A percentile compares a stretch with the other conserved stretches of the same genome.
Conservation (phyloP, 202 grass and related monocot species). For the Sporobolus alterniflorus region DNA sequence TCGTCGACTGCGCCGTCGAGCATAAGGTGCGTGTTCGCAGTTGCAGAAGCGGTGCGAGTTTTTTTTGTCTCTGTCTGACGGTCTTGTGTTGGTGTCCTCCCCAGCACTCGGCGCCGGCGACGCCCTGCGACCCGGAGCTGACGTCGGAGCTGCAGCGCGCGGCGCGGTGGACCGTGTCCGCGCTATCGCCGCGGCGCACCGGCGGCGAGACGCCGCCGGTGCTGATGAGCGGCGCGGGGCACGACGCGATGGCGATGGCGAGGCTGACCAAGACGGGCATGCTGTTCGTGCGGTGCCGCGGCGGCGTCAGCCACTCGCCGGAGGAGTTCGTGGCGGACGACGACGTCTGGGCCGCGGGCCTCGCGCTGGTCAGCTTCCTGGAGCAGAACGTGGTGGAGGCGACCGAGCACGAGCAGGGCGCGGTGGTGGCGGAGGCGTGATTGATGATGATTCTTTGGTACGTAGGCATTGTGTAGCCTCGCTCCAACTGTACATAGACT, state of each 20-base stretch:
- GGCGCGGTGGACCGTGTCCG: constrained; percentile 41
- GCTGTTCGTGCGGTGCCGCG: constrained; percentile 87
- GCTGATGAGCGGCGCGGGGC: constrained; percentile 97
- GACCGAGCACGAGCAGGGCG: constrained; percentile 39
- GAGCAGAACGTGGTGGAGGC: constrained; percentile 44
- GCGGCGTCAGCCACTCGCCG: constrained; percentile 90
- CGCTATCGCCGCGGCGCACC: neutral
- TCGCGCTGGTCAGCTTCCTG: constrained; percentile 74
- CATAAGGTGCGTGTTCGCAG: constrained; percentile 53
- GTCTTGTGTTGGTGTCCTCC: neutral
- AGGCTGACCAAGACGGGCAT: constrained; percentile 85
- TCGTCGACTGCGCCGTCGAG: constrained; percentile 79
- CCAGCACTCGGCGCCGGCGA: constrained; percentile 78
- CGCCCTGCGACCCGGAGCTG: constrained; percentile 67
- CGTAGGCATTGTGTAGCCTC: neutral
- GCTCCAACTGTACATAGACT: constrained; percentile 53
- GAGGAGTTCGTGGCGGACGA: constrained; percentile 81
- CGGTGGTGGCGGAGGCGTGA: constrained; percentile 9
- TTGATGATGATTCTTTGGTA: constrained; percentile 18
- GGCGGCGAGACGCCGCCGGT: constrained; percentile 55
- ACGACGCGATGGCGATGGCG: constrained; percentile 96
- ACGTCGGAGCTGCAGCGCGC: constrained; percentile 63
- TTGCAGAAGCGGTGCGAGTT: neutral
- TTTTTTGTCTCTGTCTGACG: neutral
- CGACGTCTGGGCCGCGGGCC: constrained; percentile 90